phyloP scores from a whole-genome alignment of 495 filamentous ascomycete species.

The Hypoxylon crocopeplum region DNA sequence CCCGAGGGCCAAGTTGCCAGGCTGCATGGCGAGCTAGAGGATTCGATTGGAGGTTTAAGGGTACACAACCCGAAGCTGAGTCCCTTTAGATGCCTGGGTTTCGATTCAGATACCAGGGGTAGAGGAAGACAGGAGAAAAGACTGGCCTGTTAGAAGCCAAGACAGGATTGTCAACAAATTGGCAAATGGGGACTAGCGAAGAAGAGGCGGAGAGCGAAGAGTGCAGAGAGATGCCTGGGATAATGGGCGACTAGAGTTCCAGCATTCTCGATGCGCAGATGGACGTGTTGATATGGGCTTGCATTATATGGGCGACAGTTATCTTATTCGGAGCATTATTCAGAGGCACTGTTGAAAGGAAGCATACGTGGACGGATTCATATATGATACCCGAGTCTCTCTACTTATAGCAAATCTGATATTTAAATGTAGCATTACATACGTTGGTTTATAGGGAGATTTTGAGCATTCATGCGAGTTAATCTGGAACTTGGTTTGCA shows the following conservation, averaged over 20 bases:
- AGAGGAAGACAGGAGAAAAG: neutral
- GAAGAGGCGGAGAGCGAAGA: too few species aligned
- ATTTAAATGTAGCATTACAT: too few species aligned
- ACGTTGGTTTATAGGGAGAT: neutral
- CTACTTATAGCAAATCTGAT: neutral
- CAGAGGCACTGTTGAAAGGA: constrained; percentile 5
- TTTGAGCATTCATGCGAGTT: neutral
- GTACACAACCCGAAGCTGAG: neutral
- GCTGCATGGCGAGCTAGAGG: too few species aligned
- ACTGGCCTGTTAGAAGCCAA: too few species aligned
- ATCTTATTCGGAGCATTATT: constrained; percentile 6
- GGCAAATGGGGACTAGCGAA: too few species aligned
- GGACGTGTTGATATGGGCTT: neutral
- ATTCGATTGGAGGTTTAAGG: neutral
- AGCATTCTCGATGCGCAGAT: neutral
- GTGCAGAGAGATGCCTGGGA: too few species aligned
- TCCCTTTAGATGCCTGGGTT: neutral
- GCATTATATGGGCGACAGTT: constrained; percentile 14
- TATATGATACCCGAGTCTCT: constrained; percentile 31
- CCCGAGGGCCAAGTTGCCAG: too few species aligned
- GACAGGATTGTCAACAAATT: too few species aligned
- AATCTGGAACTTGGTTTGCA: too few species aligned
- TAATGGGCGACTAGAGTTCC: too few species aligned
- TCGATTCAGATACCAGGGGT: neutral
- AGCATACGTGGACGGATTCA: constrained; percentile 13